Percentiles rank a stretch among this genome's conserved stretches.
These are phyloP conservation scores for Nakataea oryzae DNA, from an alignment of 2,329 filamentous ascomycete species.

Conservation along the genomic window DNA sequence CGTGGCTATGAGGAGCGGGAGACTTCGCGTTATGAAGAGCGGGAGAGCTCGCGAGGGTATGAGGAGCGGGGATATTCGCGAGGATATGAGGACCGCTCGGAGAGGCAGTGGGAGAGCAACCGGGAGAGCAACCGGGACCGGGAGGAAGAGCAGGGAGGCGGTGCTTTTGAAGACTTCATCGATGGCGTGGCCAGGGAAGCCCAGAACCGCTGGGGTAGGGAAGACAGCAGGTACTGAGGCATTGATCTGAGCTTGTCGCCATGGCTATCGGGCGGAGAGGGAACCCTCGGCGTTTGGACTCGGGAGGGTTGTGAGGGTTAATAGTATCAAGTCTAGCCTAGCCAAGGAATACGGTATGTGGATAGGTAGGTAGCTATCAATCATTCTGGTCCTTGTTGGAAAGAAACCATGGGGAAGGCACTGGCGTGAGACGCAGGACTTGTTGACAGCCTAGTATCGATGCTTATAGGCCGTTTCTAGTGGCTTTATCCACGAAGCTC, in stretches of 20 bases:
- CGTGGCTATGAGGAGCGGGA: constrained; percentile 43
- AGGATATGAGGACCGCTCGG: constrained; percentile 41
- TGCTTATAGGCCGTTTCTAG: no score
- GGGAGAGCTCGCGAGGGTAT: constrained; percentile 39
- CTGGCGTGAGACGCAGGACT: no score
- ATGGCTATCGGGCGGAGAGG: not conserved
- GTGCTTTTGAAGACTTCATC: not conserved
- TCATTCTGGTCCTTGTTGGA: no score
- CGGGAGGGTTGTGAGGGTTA: not conserved
- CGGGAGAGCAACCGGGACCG: constrained; percentile 2
- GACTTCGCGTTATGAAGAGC: constrained; percentile 40
- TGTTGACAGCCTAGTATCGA: no score
- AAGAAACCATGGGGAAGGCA: no score
- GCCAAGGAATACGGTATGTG: no score
- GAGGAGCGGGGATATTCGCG: constrained; percentile 39
- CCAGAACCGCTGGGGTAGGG: not conserved
- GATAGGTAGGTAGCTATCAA: no score
- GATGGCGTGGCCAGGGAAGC: not conserved
- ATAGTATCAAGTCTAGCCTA: no score
- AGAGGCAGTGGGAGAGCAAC: constrained; percentile 9
- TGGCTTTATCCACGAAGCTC: no score
- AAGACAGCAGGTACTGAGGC: not conserved
- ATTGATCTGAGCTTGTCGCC: not conserved
- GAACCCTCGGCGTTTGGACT: not conserved
- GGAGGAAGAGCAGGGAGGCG: not conserved